These are phyloP conservation scores for Chytriomyces hyalinus DNA, from an alignment of 192 early-diverging fungal genomes.

Conservation along the genomic window DNA sequence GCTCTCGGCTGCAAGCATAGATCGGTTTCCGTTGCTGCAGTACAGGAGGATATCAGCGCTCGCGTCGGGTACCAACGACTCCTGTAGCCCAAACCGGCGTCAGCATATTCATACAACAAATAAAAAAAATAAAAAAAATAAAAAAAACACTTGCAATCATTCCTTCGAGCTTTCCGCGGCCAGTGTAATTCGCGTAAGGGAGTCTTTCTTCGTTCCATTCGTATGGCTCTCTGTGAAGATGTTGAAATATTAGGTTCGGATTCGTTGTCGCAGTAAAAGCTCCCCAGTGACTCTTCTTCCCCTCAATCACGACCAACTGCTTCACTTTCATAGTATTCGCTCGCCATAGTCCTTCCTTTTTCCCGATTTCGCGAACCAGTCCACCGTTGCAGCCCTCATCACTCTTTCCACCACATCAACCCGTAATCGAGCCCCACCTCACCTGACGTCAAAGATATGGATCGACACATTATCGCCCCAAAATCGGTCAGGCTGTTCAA, in stretches of 20 bases:
- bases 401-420: not conserved
- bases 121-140: not conserved
- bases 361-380: not conserved
- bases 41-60: constrained; percentile 59
- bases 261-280: too few species aligned
- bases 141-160: constrained; percentile 50
- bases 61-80: constrained; percentile 51
- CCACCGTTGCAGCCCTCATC: not conserved
- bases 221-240: constrained; percentile 50
- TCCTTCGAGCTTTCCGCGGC: constrained; percentile 55
- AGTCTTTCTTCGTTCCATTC: constrained; percentile 62
- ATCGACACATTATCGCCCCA: constrained; percentile 33
- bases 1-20: constrained; percentile 54
- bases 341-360: not conserved
- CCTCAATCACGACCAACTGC: too few species aligned
- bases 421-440: not conserved
- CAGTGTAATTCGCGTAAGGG: constrained; percentile 58
- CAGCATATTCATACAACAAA: not conserved
- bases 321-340: too few species aligned
- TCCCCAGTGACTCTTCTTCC: too few species aligned
- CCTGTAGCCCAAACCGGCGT: constrained; percentile 33
- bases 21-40: constrained; percentile 59
- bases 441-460: constrained; percentile 58
- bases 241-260: too few species aligned
- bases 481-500: constrained; percentile 29